Percentiles rank a stretch among this genome's conserved stretches.
Evolutionary conservation across 768 basidiomycete genomes (phyloP).

Genomic region (Boletales sp.): DNA sequence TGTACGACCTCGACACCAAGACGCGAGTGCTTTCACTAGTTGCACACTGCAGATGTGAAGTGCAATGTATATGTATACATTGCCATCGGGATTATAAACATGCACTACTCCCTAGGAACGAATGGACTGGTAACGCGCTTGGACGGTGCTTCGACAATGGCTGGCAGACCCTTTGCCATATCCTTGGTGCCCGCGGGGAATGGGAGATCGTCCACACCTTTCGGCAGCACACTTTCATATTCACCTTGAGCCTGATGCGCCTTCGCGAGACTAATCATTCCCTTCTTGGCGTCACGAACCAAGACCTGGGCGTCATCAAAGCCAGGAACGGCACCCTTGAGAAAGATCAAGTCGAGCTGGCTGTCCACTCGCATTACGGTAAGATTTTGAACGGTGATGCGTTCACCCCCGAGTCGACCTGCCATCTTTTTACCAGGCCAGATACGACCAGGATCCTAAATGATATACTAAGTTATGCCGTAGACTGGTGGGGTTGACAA

Average conservation of each 20-base stretch:
- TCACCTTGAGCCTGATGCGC: conserved; percentile 68
- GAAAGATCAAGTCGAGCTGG: conserved; percentile 81
- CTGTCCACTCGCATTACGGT: conserved; percentile 86
- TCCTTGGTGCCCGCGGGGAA: conserved; percentile 89
- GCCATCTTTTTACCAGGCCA: conserved; percentile 99
- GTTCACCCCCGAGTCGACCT: conserved; percentile 83
- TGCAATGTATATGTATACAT: conserved; percentile 1
- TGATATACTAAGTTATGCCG: conserved; percentile 2
- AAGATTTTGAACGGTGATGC: conserved; percentile 84
- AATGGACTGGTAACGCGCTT: conserved; percentile 78
- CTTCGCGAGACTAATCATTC: conserved; percentile 55
- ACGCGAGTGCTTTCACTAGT: not conserved
- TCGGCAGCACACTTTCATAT: conserved; percentile 75
- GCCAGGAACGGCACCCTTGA: conserved; percentile 90
- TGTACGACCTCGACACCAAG: not conserved
- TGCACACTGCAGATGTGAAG: not conserved
- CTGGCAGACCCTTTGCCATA: conserved; percentile 63
- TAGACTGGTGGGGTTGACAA: not conserved
- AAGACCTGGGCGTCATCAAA: conserved; percentile 84
- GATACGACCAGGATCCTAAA: conserved; percentile 89
- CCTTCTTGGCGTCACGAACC: conserved; percentile 88
- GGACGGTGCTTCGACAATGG: conserved; percentile 66
- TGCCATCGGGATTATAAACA: conserved; percentile 6
- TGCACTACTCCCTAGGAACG: conserved; percentile 59
- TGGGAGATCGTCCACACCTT: conserved; percentile 79